These are phyloP conservation scores for Cladosporium velox DNA, from an alignment of 2,329 filamentous ascomycete species.

Conservation along the genomic window DNA sequence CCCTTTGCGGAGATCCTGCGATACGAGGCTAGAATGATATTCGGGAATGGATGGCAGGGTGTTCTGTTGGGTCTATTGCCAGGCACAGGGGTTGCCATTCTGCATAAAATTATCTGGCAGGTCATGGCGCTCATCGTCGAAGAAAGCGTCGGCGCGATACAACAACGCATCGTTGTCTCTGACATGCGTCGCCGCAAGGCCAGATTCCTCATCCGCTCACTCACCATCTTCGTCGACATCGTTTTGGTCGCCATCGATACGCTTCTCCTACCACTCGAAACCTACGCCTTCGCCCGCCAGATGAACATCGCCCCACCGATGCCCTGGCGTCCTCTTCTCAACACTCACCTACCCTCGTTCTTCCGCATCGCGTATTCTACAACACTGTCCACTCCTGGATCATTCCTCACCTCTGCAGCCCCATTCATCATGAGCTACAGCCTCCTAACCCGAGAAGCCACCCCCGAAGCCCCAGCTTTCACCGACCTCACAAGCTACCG, in stretches of 20 bases:
- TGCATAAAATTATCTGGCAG: constrained; percentile 24
- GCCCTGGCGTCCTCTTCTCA: constrained; percentile 23
- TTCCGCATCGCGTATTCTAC: constrained; percentile 26
- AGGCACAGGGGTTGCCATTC: constrained; percentile 24
- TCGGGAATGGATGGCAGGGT: constrained; percentile 20
- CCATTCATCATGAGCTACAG: constrained; percentile 22
- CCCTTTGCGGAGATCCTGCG: constrained; percentile 27
- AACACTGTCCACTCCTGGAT: background rate
- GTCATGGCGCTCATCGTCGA: constrained; percentile 26
- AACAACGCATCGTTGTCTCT: constrained; percentile 21
- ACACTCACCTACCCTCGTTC: constrained; percentile 24
- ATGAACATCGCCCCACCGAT: constrained; percentile 32
- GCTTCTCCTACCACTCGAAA: constrained; percentile 32
- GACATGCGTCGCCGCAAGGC: constrained; percentile 23
- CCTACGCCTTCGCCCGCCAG: constrained; percentile 30
- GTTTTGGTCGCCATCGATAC: constrained; percentile 28
- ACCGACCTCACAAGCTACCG: constrained; percentile 29
- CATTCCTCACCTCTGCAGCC: constrained; percentile 18
- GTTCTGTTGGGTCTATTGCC: constrained; percentile 24
- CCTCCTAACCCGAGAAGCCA: constrained; percentile 12
- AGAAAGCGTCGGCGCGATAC: constrained; percentile 24
- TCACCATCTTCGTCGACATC: constrained; percentile 23
- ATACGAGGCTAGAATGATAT: constrained; percentile 23
- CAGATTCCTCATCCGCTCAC: constrained; percentile 21
- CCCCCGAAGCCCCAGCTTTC: constrained; percentile 18